A percentile compares a stretch with the other conserved stretches of the same genome.
Evolutionary conservation across 441 rosid species (phyloP).

Genomic region (Erodium moschatum): DNA sequence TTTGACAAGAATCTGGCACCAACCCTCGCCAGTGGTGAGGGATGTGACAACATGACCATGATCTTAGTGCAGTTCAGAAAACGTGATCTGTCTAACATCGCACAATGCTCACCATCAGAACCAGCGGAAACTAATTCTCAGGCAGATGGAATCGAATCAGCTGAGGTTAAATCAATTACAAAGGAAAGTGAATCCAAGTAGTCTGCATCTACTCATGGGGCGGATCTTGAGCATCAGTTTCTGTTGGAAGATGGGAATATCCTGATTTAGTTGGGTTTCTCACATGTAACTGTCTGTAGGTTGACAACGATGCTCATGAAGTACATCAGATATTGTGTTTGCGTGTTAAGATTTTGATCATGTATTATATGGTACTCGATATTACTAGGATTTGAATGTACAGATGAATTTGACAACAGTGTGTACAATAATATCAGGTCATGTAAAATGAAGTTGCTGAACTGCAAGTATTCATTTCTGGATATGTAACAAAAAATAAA

Average conservation of each 20-base stretch:
- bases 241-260: background rate
- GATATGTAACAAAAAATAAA: too few relatives aligned
- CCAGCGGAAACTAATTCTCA: conserved; percentile 24
- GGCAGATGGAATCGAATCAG: conserved; percentile 3
- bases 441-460: too few relatives aligned
- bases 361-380: background rate
- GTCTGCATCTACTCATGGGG: background rate
- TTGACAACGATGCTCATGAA: background rate
- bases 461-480: too few relatives aligned
- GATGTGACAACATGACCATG: conserved; percentile 62
- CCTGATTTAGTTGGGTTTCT: background rate
- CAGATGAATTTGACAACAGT: background rate
- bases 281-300: background rate
- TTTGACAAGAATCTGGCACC: conserved; percentile 49
- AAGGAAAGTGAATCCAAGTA: conserved; percentile 21
- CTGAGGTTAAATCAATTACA: background rate
- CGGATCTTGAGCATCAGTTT: background rate
- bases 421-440: background rate
- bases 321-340: background rate
- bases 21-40: conserved; percentile 42
- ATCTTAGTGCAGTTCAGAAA: conserved; percentile 46
- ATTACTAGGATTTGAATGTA: conserved; percentile 3
- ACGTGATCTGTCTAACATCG: conserved; percentile 19
- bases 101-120: conserved; percentile 30
- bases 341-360: conserved; percentile 1